These are phyloP conservation scores for Aspergillus affinis DNA, from an alignment of 495 filamentous ascomycete species.

Conservation along the genomic window DNA sequence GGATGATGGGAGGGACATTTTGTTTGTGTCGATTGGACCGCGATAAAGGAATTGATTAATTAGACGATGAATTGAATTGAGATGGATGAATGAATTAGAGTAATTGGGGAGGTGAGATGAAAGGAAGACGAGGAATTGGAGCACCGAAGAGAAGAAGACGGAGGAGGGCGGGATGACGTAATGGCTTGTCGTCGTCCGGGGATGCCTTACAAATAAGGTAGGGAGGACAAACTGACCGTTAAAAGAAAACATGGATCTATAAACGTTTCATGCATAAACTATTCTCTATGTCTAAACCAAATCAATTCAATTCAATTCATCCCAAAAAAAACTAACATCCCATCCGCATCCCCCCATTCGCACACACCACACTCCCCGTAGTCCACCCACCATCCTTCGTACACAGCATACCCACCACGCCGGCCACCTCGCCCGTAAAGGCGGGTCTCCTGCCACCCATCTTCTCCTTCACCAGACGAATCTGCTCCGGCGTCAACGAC, in stretches of 20 bases:
- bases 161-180: background rate
- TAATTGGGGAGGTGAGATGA: background rate
- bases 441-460: constrained; percentile 68
- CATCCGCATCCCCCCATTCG: constrained; percentile 78
- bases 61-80: background rate
- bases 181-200: background rate
- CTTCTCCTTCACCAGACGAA: constrained; percentile 55
- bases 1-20: background rate
- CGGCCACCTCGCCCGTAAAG: constrained; percentile 75
- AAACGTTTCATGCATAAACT: too few relatives aligned
- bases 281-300: background rate
- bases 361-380: constrained; percentile 82
- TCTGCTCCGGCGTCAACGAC: constrained; percentile 59
- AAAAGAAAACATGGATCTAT: background rate
- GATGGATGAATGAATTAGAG: background rate
- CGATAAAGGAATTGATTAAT: background rate
- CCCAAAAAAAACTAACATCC: constrained; percentile 7
- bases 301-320: too few relatives aligned
- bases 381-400: constrained; percentile 70
- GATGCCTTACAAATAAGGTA: background rate
- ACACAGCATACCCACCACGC: constrained; percentile 82
- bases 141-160: background rate
- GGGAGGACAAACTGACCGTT: background rate
- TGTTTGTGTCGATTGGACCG: background rate
- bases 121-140: background rate